Conservation (phyloP, 75 land plant genomes). For the Sequoiadendron giganteum region DNA sequence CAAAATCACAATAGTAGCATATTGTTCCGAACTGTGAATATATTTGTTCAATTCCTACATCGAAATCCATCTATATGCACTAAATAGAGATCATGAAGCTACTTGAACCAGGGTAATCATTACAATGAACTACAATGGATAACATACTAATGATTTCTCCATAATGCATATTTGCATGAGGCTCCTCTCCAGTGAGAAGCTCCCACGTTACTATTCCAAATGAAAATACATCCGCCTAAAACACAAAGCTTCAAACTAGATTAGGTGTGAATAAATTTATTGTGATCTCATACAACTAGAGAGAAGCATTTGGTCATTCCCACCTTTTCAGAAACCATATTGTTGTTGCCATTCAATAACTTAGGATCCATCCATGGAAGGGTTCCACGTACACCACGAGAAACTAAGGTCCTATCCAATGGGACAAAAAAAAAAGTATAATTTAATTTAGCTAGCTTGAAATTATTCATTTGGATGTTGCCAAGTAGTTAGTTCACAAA, state of each 20-base stretch:
- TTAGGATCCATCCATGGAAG: conserved; percentile 99
- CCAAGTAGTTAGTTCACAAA: too few relatives aligned
- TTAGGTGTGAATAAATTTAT: not conserved
- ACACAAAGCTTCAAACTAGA: not conserved
- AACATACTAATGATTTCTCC: conserved; percentile 87
- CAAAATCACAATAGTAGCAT: not conserved
- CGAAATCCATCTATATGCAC: not conserved
- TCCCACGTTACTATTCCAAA: conserved; percentile 95
- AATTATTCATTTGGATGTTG: not conserved
- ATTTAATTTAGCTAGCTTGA: not conserved
- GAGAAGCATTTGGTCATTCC: not conserved
- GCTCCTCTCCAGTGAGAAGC: conserved; percentile 96
- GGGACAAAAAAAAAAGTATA: not conserved
- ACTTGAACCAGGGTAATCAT: not conserved
- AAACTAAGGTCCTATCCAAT: conserved; percentile 38
- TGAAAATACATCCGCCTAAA: conserved; percentile 93
- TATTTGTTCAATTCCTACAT: not conserved
- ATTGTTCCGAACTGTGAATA: not conserved
- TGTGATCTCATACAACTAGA: not conserved
- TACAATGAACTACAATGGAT: not conserved
- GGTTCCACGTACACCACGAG: conserved; percentile 93
- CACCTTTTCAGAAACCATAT: conserved; percentile 85
- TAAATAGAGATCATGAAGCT: not conserved
- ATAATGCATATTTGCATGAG: conserved; percentile 90
- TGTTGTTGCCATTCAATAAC: conserved; percentile 74